phyloP scores from a whole-genome alignment of 148 eudicot genomes.

The Linanthus parryae region DNA sequence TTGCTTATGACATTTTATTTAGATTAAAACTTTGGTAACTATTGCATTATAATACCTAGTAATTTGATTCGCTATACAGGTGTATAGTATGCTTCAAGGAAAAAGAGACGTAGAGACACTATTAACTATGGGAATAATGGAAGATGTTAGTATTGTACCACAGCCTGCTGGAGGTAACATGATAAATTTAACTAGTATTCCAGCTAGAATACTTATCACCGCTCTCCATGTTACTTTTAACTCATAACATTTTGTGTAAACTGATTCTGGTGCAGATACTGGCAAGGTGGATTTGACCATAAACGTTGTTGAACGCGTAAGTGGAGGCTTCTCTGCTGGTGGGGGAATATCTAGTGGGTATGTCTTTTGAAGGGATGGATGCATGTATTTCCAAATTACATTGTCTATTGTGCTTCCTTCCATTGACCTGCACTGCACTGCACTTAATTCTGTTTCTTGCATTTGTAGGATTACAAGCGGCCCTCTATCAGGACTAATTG shows the following conservation, averaged over 20 bases:
- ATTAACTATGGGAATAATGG: conserved; percentile 96
- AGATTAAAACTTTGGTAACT: background rate
- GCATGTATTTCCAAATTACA: background rate
- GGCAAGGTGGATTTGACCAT: conserved; percentile 94
- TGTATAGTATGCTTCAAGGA: conserved; percentile 97
- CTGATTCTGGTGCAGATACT: conserved; percentile 43
- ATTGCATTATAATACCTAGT: too few relatives aligned
- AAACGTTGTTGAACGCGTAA: conserved; percentile 94
- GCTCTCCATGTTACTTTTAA: too few relatives aligned
- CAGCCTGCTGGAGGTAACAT: conserved; percentile 97
- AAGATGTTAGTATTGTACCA: conserved; percentile 94
- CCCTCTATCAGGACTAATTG: conserved; percentile 93
- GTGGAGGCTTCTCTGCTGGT: conserved; percentile 98
- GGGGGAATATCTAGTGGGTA: conserved; percentile 99
- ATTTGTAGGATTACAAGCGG: conserved; percentile 87
- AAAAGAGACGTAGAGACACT: conserved; percentile 95
- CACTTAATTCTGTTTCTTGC: conserved; percentile 10
- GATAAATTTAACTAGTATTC: conserved; percentile 1
- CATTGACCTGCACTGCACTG: conserved; percentile 16
- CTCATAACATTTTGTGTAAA: background rate
- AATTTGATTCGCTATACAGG: conserved; percentile 34
- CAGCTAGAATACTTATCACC: background rate
- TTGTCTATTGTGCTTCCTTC: background rate
- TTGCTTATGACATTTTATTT: background rate
- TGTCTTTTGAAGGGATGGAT: conserved; percentile 21